phyloP scores from a whole-genome alignment of 2,329 filamentous ascomycete genomes.

The Ascochyta lentis region DNA sequence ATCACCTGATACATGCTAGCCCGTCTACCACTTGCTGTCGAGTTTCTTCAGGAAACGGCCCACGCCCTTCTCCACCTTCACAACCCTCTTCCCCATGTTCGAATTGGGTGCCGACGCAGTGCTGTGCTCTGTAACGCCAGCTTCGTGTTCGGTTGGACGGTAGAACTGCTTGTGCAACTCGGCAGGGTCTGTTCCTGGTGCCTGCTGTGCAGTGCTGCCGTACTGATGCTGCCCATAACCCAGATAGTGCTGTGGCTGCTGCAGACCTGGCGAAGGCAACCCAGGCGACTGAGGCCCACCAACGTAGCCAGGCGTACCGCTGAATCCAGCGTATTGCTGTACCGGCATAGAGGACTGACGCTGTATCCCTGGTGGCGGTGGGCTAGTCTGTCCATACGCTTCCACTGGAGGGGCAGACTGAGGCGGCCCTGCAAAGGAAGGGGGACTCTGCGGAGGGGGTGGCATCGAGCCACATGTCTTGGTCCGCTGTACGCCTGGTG shows the following conservation, averaged over 20 bases:
- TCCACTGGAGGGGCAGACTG: constrained; percentile 32
- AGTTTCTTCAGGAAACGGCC: constrained; percentile 77
- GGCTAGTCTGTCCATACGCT: constrained; percentile 29
- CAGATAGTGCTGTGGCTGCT: constrained; percentile 50
- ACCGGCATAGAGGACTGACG: constrained; percentile 41
- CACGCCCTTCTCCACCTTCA: constrained; percentile 72
- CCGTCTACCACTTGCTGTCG: constrained; percentile 68
- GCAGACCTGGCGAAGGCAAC: constrained; percentile 49
- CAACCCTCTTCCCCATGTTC: constrained; percentile 70
- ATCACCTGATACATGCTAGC: constrained; percentile 7
- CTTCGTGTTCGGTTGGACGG: constrained; percentile 69
- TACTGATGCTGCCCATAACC: constrained; percentile 66
- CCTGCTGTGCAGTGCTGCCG: constrained; percentile 38
- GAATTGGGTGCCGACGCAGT: constrained; percentile 45
- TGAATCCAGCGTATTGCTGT: constrained; percentile 21
- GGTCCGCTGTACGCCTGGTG: constrained; percentile 40
- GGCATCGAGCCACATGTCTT: constrained; percentile 46
- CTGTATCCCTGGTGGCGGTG: constrained; percentile 37
- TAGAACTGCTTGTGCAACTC: constrained; percentile 73
- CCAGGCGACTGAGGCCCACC: constrained; percentile 6
- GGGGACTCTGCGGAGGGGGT: constrained; percentile 43
- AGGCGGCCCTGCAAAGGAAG: constrained; percentile 51
- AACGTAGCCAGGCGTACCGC: not conserved
- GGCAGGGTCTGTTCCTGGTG: constrained; percentile 53
- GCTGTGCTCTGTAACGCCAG: constrained; percentile 31